Base-by-base conservation (phyloP, 257 asterid genomes). In the Osmanthus fragrans region DNA sequence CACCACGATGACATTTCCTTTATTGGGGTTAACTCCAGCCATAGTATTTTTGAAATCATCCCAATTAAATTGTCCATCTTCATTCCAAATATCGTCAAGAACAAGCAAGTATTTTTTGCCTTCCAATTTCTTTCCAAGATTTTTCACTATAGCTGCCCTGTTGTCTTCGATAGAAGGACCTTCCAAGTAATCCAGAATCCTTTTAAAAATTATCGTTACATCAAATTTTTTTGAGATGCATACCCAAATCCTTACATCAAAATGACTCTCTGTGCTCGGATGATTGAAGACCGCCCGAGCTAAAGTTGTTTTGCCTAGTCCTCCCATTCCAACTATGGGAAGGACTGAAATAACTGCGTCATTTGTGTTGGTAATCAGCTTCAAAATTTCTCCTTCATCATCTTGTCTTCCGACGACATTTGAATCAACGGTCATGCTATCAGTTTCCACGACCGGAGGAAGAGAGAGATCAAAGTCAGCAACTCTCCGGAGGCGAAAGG, bases 251-350 rank as follows among this genome's bases (percentile, higher is more conserved):
- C 29, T 73, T 21, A 36, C 25, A 5, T n/a, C 39, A 51, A 80
- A 80, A 36, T 63, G 32, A 4, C 0, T 19, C 23, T 7, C 6
- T 19, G 54, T 65, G 4, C 4, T 9, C 4, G 60, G 76, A 27
- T 75, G 15, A 0, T 67, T 58, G 10, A 49, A 79, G 2, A 81
- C 45, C 12, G 49, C 8, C 2, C 80, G 75, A 58, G 81, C 83
- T n/a, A 78, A 5, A 1, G 87, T 78, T 1, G 87, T 81, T 56
- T 81, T 78, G 3, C 85, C 87, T 0, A 77, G 54, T 7, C 79
- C 81, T 13, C 80, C 82, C 82, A 83, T 76, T 8, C 84, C 87
- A 5, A 77, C 64, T 10, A 84, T 45, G 0, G 85, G 79, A 69
- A 78, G 7, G 11, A 84, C 71, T 2, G 75, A 29, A 21, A 79